Base-by-base conservation (phyloP, 768 basidiomycete genomes). In the Tylopilus subfusipes region DNA sequence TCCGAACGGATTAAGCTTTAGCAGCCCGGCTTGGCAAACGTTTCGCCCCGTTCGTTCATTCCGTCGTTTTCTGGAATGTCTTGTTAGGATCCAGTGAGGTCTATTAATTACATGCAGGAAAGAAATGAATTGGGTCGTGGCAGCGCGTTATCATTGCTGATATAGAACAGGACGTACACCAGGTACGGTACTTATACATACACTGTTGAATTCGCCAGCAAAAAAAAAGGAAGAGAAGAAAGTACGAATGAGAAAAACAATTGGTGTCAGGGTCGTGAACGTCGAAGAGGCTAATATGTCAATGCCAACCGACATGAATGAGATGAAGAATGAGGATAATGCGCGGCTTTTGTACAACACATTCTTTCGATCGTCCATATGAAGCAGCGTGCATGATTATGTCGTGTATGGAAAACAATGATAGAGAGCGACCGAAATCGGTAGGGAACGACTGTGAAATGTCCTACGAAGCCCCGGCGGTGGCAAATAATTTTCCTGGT, bases 401-500 rank as follows among this genome's bases (percentile, higher is more conserved):
- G 54, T 48, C 43, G 22, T 40, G 29, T 24, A 43, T 48, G 42
- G 18, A 36, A 64, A 13, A 25, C 18, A 30, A 11, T 19, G 38
- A 40, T 38, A 47, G 30, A 31, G 50, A 53, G 39, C 4, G 47
- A 39, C 48, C 33, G 25, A 50, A 45, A 39, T 54, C 19, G 22
- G 19, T 53, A 57, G 45, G 44, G 59, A 62, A 50, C 27, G 44
- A 54, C 44, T 5, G 30, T n/a, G 38, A 44, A 25, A 27, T 29
- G 31, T 42, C 56, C 69, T 71, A 71, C 53, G 69, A 65, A 43
- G 70, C 73, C 51, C 74, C 74, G 50, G 75, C 63, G 45, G 77
- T 72, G 57, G 75, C 64, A 60, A 81, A 79, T 58, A 82, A 63
- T 68, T 77, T 77, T 66, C 76, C 76, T 27, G 80, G 75, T 50